phyloP scores from a whole-genome alignment of 148 eudicot genomes.

The Agrostemma githago region DNA sequence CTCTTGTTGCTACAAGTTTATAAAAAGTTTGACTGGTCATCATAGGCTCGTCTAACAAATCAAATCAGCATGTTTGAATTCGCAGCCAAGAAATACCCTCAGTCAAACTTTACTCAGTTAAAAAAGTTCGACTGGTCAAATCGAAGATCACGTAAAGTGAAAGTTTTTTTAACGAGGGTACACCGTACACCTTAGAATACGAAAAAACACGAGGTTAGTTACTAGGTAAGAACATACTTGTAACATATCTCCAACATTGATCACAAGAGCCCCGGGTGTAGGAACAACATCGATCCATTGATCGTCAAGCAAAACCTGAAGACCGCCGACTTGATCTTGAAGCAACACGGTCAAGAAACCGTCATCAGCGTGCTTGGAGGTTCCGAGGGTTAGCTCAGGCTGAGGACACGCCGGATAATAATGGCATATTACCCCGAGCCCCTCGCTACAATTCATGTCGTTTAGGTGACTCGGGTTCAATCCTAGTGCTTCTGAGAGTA shows the following conservation, averaged over 20 bases:
- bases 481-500: constrained; percentile 36
- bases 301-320: constrained; percentile 39
- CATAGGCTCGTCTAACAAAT: no score
- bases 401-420: constrained; percentile 59
- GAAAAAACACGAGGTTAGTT: no score
- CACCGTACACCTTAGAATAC: no score
- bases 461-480: constrained; percentile 23
- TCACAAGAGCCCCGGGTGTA: constrained; percentile 34
- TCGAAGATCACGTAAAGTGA: no score
- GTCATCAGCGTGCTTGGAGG: constrained; percentile 35
- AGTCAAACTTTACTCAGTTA: no score
- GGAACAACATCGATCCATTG: constrained; percentile 46
- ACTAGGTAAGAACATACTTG: constrained; percentile 30
- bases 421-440: constrained; percentile 21
- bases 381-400: constrained; percentile 45
- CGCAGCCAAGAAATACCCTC: no score
- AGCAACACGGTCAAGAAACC: constrained; percentile 38
- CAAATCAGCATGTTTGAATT: no score
- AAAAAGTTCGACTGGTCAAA: no score
- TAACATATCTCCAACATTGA: constrained; percentile 54
- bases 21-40: no score
- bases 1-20: no score
- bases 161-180: no score
- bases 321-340: constrained; percentile 46
- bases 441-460: constrained; percentile 35